Conservation (phyloP, 768 basidiomycete species). For the Trametes gibbosa region DNA sequence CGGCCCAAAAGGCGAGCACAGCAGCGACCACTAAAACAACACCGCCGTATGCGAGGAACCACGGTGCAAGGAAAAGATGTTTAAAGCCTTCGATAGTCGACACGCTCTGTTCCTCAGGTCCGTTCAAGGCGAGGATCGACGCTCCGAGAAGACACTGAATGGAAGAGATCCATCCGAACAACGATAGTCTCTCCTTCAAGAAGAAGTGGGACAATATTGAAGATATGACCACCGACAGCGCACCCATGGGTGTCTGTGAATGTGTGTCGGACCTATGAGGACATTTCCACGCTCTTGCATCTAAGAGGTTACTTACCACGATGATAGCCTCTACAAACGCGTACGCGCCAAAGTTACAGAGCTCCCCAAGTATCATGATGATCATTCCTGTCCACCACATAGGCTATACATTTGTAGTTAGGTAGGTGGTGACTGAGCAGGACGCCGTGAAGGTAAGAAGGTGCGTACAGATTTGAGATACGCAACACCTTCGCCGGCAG, state of each 20-base stretch:
- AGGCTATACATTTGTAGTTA: conserved; percentile 20
- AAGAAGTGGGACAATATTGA: conserved; percentile 88
- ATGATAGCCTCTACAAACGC: conserved; percentile 88
- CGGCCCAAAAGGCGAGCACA: conserved; percentile 72
- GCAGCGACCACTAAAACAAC: conserved; percentile 58
- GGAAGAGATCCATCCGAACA: conserved; percentile 95
- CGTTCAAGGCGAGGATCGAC: conserved; percentile 84
- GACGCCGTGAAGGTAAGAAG: background rate
- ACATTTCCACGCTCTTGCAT: background rate
- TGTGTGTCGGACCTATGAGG: too few relatives aligned
- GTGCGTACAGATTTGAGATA: conserved; percentile 32
- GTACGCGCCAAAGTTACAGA: conserved; percentile 49
- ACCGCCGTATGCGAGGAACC: conserved; percentile 69
- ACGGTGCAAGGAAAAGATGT: conserved; percentile 71
- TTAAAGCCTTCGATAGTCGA: conserved; percentile 68
- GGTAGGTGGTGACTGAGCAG: background rate
- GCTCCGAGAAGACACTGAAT: conserved; percentile 83
- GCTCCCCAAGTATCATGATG: conserved; percentile 33
- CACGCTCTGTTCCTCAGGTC: conserved; percentile 65
- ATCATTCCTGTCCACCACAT: conserved; percentile 57
- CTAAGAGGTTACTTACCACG: conserved; percentile 49
- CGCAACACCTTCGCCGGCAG: conserved; percentile 33
- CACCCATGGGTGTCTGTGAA: conserved; percentile 81
- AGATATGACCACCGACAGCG: conserved; percentile 90
- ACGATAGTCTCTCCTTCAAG: conserved; percentile 83